Evolutionary conservation across 192 early-diverging fungal species (phyloP).

Genomic region (Backusella macrospora): DNA sequence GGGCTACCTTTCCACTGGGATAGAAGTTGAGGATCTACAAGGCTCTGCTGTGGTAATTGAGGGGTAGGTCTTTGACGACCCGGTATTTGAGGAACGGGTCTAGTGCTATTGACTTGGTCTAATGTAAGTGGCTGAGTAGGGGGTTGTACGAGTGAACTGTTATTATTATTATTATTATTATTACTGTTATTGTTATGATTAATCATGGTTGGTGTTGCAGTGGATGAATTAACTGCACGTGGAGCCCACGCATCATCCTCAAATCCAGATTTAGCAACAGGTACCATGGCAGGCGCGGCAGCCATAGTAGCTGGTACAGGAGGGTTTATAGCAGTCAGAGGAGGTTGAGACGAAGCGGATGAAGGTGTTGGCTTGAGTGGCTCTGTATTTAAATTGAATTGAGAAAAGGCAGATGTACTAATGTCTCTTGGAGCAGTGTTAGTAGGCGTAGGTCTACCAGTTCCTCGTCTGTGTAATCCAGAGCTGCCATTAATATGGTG

Average conservation of each 20-base stretch:
- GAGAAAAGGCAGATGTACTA: constrained; percentile 33
- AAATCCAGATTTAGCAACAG: constrained; percentile 37
- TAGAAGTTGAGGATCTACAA: constrained; percentile 15
- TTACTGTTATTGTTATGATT: neutral
- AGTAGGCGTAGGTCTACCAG: constrained; percentile 50
- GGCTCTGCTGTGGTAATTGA: neutral
- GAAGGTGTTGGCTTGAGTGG: constrained; percentile 36
- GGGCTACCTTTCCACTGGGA: constrained; percentile 34
- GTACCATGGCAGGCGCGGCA: neutral
- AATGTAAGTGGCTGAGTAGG: constrained; percentile 1
- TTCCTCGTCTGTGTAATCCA: constrained; percentile 31
- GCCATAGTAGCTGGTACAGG: neutral
- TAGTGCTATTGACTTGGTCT: neutral
- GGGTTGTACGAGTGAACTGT: constrained; percentile 8
- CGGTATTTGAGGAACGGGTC: constrained; percentile 1
- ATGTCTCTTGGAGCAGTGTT: constrained; percentile 54
- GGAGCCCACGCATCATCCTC: constrained; percentile 62
- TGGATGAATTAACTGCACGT: constrained; percentile 35
- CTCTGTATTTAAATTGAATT: constrained; percentile 13
- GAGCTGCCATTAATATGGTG: neutral
- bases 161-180: neutral
- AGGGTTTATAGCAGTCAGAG: constrained; percentile 14
- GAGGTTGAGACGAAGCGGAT: constrained; percentile 31
- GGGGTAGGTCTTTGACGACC: neutral
- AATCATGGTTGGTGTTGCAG: neutral